Evolutionary conservation across 371 early-diverging fungal genomes (phyloP), one percentile per base, ranked within the genome.

Genomic region (Rhizopus delemar): DNA sequence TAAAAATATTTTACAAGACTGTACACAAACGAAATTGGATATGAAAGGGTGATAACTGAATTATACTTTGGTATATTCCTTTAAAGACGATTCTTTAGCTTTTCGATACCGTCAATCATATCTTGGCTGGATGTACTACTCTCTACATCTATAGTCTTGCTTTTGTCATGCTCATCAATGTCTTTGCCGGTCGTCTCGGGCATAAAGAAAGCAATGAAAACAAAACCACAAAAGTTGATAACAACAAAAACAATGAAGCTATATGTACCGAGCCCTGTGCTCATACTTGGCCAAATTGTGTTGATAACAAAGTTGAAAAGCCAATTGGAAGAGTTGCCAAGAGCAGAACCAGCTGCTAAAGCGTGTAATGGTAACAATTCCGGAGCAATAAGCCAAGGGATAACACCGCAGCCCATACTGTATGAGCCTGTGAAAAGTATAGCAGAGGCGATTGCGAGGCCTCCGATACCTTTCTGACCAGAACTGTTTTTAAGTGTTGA

Each of bases 311-410:
- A 78, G 58, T 78, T 78, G 43, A 66, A 66, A 5, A 72, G 56
- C 79, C 79, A 78, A 56, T 78, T 78, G 29, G 72, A 66, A 16
- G 68, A 55, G 48, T 68, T 73, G 41, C 76, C 79, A 13, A 78
- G 69, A 33, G 79, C 79, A 50, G 74, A 73, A 48, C 74, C 79
- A 52, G 79, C 60, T 12, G 75, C 66, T 15, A 78, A 59, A 16
- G 79, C 79, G 38, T 66, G 64, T 56, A 78, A 65, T 13, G 79
- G 79, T 46, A 78, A 56, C 16, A 78, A 59, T 61, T 78, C 79
- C 15, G 77, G 77, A 22, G 79, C 79, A 62, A 75, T 73, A 59
- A 78, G 60, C 79, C 79, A 78, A 15, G 79, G 79, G 57, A 78
- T 72, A 3, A 78, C 79, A 68, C 79, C 79, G 59, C 79, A 78